These are phyloP conservation scores for Loxodes magnus DNA, from an alignment of 73 alveolate genomes.

Conservation along the genomic window DNA sequence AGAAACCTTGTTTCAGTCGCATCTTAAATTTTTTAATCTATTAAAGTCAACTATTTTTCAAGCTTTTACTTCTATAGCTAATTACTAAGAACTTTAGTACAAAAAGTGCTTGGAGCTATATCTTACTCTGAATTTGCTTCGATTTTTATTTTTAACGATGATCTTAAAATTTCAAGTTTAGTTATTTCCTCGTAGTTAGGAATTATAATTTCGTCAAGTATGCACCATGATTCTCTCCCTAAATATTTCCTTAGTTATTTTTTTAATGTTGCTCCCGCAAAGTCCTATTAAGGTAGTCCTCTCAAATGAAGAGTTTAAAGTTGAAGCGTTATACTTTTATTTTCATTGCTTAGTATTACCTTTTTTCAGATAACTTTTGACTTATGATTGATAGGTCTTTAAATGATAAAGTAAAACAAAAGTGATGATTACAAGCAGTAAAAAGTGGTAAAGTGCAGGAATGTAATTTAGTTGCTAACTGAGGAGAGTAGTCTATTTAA, in stretches of 20 bases:
- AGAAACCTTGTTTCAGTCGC: constrained; percentile 55
- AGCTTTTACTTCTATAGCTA: constrained; percentile 35
- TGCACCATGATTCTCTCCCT: constrained; percentile 47
- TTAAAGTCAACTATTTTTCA: no score
- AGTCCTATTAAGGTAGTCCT: constrained; percentile 63
- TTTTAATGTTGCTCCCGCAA: constrained; percentile 37
- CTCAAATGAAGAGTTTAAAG: constrained; percentile 62
- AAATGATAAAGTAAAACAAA: constrained; percentile 10
- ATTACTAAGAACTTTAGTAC: constrained; percentile 35
- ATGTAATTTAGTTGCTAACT: constrained; percentile 8
- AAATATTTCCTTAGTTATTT: constrained; percentile 28
- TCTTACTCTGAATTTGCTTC: constrained; percentile 33
- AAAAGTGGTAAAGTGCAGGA: constrained; percentile 12
- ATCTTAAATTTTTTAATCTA: constrained; percentile 43
- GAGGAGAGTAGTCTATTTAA: constrained; percentile 24
- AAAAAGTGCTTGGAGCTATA: constrained; percentile 40
- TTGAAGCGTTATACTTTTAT: constrained; percentile 64
- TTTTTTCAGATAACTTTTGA: constrained; percentile 12
- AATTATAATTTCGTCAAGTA: constrained; percentile 41
- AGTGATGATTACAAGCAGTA: constrained; percentile 11
- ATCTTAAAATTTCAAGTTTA: constrained; percentile 52
- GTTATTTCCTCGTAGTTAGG: constrained; percentile 60
- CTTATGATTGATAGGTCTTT: constrained; percentile 15
- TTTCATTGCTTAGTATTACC: constrained; percentile 1
- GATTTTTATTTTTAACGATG: constrained; percentile 49